A percentile compares a stretch with the other conserved stretches of the same genome.
These are phyloP conservation scores for Nidularia pulvinata DNA, from an alignment of 768 basidiomycete genomes.

Conservation along the genomic window DNA sequence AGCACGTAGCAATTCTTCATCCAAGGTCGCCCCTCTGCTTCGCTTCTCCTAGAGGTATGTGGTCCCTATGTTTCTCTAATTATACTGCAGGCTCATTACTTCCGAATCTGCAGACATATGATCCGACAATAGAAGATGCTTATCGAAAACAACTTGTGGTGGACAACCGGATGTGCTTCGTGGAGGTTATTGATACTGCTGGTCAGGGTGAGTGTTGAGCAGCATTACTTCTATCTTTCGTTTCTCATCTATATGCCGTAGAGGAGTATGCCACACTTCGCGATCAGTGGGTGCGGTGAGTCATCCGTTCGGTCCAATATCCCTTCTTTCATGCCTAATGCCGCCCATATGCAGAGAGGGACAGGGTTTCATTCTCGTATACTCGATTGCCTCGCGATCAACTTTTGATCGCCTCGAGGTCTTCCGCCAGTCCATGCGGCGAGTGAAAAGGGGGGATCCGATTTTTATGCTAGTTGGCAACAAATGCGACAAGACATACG, in stretches of 20 bases:
- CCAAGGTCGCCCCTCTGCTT: conserved; percentile 4
- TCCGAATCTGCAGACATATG: conserved; percentile 70
- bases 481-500: conserved; percentile 91
- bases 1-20: neutral
- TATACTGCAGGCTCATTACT: conserved; percentile 9
- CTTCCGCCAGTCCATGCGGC: conserved; percentile 87
- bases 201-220: conserved; percentile 74
- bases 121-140: conserved; percentile 98
- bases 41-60: conserved; percentile 50
- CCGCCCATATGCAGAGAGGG: conserved; percentile 65
- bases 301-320: conserved; percentile 13
- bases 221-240: conserved; percentile 9
- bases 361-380: conserved; percentile 97
- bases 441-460: conserved; percentile 84
- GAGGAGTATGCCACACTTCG: conserved; percentile 97
- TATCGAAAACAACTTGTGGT: conserved; percentile 95
- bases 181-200: conserved; percentile 97
- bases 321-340: conserved; percentile 2
- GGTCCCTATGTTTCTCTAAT: conserved; percentile 1
- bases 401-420: conserved; percentile 90
- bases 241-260: conserved; percentile 26
- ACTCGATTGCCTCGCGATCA: conserved; percentile 93
- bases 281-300: conserved; percentile 97
- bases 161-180: conserved; percentile 93
- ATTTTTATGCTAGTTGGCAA: conserved; percentile 96